Percentiles rank a stretch among this genome's conserved stretches.
Evolutionary conservation across 2,329 filamentous ascomycete species (phyloP).

Genomic region (Plenodomus lindquistii): DNA sequence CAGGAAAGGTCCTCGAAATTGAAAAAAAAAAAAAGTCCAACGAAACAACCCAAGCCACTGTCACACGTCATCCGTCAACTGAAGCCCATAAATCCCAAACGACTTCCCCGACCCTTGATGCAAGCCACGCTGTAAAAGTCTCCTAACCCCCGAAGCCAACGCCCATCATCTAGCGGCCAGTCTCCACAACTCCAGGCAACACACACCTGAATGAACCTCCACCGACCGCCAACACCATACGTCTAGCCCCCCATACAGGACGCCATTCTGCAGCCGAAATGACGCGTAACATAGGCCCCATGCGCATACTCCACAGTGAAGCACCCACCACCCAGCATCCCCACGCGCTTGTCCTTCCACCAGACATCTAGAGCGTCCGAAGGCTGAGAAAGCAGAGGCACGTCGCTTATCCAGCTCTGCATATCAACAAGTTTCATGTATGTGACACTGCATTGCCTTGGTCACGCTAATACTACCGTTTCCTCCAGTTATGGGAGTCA

Average conservation of each 20-base stretch:
- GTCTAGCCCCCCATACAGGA: neutral
- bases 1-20: too few relatives aligned
- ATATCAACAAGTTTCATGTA: constrained; percentile 20
- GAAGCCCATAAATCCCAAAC: neutral
- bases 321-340: neutral
- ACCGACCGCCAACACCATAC: neutral
- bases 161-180: too few relatives aligned
- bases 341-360: neutral
- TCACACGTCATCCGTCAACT: neutral
- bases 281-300: neutral
- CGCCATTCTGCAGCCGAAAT: neutral
- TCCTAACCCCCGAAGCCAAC: neutral
- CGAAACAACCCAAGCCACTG: neutral
- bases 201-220: too few relatives aligned
- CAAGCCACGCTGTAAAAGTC: neutral
- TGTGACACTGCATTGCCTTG: constrained; percentile 15
- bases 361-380: neutral
- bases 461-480: neutral
- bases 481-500: neutral
- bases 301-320: too few relatives aligned
- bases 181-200: neutral
- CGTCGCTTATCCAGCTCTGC: constrained; percentile 3
- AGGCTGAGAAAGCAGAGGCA: too few relatives aligned
- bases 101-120: neutral
- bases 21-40: too few relatives aligned